A percentile compares a stretch with the other conserved stretches of the same genome.
Evolutionary conservation across 768 basidiomycete species (phyloP).

Genomic region (Boletellus sp.): DNA sequence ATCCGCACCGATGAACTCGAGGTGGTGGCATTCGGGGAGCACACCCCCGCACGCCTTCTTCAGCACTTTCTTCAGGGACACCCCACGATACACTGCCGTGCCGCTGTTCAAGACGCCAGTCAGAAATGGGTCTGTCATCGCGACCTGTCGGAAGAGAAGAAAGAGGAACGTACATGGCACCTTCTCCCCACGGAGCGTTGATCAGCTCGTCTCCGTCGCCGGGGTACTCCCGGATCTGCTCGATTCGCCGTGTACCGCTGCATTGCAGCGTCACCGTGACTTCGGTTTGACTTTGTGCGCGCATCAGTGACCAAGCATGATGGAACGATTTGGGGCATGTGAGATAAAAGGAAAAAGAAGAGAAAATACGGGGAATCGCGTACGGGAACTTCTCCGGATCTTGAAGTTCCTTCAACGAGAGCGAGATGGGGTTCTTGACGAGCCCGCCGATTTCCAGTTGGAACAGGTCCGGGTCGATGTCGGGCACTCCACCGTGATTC

Average conservation of each 20-base stretch:
- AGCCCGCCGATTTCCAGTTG: constrained; percentile 52
- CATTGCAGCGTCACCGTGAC: constrained; percentile 55
- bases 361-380: constrained; percentile 11
- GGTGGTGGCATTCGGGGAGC: constrained; percentile 43
- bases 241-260: constrained; percentile 49
- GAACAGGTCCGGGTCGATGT: constrained; percentile 44
- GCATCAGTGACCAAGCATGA: too few relatives aligned
- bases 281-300: constrained; percentile 37
- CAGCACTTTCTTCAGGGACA: constrained; percentile 50
- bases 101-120: constrained; percentile 32
- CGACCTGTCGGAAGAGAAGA: too few relatives aligned
- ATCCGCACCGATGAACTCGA: constrained; percentile 56
- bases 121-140: background rate
- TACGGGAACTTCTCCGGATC: constrained; percentile 47
- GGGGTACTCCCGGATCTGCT: constrained; percentile 50
- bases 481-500: constrained; percentile 52
- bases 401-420: constrained; percentile 47
- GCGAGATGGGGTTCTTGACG: constrained; percentile 41
- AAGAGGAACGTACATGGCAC: constrained; percentile 41
- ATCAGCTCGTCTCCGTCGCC: constrained; percentile 54
- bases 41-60: constrained; percentile 52
- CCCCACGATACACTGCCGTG: constrained; percentile 50
- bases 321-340: background rate
- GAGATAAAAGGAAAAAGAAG: too few relatives aligned
- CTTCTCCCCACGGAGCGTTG: constrained; percentile 51